Base-by-base conservation (phyloP, 805 yeast species). In the Alloascoidea hylecoeti region DNA sequence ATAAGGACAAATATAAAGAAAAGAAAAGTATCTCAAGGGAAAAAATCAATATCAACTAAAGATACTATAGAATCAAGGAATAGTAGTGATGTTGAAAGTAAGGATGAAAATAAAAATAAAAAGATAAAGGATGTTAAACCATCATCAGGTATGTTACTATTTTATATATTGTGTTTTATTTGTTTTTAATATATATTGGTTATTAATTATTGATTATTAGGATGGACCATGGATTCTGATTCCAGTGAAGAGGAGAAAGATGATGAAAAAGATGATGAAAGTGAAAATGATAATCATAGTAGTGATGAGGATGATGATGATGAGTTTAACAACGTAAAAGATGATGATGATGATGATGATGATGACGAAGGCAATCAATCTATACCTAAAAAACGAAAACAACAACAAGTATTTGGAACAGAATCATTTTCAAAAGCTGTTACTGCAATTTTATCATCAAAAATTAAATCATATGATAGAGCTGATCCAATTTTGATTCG, bases 401-500 rank as follows among this genome's bases (percentile, higher is more conserved):
- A 69, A 49, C 71, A 77, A 43, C 73, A 71, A 56, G 68, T 64
- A 49, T 69, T 69, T 49, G 89, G 86, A n/a, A 68, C 84, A 1
- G 77, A 66, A 34, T 66, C 75, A 2, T 89, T 92, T 51, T 83
- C 95, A 15, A 67, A 60, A 39, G 97, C 97, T 0, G 74, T 92
- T 51, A 74, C 64, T 46, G 92, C 95, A 13, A 80, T 89, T 49
- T 60, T 89, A 38, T 81, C 80, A 3, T 84, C 97, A 1, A 78
- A 75, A 49, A 64, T 89, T 46, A 92, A 92, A 55, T 94, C 95
- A 0, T 81, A 89, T 49, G 85, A 81, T 51, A 68, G 96, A 51
- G 70, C 70, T 35, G 95, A 88, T 54, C 98, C 98, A 2, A 83
- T 89, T 40, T 67, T 89, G 59, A 88, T 89, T 4, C 75, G 97